Percentiles rank a stretch among this genome's conserved stretches.
phyloP scores from a whole-genome alignment of 805 yeast genomes.

The Cyberlindnera xylosilytica region DNA sequence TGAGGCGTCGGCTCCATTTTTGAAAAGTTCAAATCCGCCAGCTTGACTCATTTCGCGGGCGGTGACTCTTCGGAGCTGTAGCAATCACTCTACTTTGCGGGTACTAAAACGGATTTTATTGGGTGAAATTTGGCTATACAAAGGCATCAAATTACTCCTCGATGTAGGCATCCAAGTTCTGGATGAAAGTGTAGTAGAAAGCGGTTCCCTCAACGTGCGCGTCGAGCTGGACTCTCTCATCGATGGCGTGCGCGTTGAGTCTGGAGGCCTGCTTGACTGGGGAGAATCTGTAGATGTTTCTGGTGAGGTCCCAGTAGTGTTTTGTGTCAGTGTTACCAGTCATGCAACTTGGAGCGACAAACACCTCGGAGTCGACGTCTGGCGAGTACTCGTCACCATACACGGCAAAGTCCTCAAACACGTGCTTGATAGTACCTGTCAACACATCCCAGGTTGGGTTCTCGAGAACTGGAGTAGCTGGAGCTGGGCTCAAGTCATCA shows the following conservation, averaged over 20 bases:
- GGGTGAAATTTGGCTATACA: too few species aligned
- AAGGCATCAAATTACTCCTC: neutral
- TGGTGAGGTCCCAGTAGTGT: constrained; percentile 59
- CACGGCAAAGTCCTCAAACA: constrained; percentile 41
- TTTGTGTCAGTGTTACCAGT: constrained; percentile 73
- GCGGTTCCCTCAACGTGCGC: constrained; percentile 15
- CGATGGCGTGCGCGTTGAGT: constrained; percentile 48
- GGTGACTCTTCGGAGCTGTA: too few species aligned
- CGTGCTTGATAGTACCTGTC: constrained; percentile 54
- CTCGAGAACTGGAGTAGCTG: constrained; percentile 30
- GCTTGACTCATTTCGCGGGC: too few species aligned
- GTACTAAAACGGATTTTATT: too few species aligned
- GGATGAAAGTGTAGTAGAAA: constrained; percentile 15
- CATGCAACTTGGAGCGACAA: constrained; percentile 59
- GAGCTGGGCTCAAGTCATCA: constrained; percentile 14
- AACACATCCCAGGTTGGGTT: constrained; percentile 49
- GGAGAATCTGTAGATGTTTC: constrained; percentile 57
- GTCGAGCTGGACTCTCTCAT: constrained; percentile 46
- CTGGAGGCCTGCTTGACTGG: constrained; percentile 32
- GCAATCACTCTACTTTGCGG: too few species aligned
- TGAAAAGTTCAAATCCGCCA: too few species aligned
- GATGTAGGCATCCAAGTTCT: constrained; percentile 12
- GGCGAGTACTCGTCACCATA: constrained; percentile 6
- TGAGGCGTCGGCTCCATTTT: neutral
- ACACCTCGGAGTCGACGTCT: constrained; percentile 17